These are phyloP conservation scores for Starmerella floricola DNA, from an alignment of 805 yeast genomes.

Conservation along the genomic window DNA sequence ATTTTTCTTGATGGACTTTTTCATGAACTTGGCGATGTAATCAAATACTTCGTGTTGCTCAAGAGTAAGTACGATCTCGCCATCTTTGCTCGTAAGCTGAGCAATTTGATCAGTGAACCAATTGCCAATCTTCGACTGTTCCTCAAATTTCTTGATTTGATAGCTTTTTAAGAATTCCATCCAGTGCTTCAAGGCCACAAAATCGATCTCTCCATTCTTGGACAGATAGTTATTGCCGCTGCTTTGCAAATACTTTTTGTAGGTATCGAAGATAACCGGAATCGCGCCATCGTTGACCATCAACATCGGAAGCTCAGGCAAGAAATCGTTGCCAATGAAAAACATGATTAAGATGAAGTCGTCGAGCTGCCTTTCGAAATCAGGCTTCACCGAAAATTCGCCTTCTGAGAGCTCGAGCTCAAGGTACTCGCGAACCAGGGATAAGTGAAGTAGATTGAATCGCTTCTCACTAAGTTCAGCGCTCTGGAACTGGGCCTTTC, in stretches of 20 bases:
- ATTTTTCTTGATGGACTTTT: conserved; percentile 25
- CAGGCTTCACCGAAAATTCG: conserved; percentile 54
- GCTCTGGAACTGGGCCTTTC: conserved; percentile 27
- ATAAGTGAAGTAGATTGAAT: conserved; percentile 71
- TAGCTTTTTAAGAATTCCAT: conserved; percentile 61
- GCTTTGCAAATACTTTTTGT: conserved; percentile 58
- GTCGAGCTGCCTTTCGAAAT: conserved; percentile 81
- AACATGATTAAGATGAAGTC: conserved; percentile 86
- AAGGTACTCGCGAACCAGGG: conserved; percentile 80
- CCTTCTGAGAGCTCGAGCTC: conserved; percentile 45
- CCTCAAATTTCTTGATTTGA: conserved; percentile 78
- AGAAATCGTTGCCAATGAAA: conserved; percentile 94
- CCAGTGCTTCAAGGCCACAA: conserved; percentile 62
- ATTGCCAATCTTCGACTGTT: conserved; percentile 63
- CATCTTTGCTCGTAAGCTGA: conserved; percentile 16
- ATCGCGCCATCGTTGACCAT: conserved; percentile 92
- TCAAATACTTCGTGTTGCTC: conserved; percentile 57
- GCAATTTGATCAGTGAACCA: conserved; percentile 86
- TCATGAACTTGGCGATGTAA: conserved; percentile 37
- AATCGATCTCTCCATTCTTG: conserved; percentile 68
- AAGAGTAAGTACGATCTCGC: conserved; percentile 37
- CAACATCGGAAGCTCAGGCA: conserved; percentile 90
- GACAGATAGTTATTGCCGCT: conserved; percentile 69
- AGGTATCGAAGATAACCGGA: conserved; percentile 79
- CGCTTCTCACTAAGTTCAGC: conserved; percentile 60